A percentile compares a stretch with the other conserved stretches of the same genome.
Evolutionary conservation across 2,329 filamentous ascomycete genomes (phyloP).

Genomic region (Neopestalotiopsis sp.): DNA sequence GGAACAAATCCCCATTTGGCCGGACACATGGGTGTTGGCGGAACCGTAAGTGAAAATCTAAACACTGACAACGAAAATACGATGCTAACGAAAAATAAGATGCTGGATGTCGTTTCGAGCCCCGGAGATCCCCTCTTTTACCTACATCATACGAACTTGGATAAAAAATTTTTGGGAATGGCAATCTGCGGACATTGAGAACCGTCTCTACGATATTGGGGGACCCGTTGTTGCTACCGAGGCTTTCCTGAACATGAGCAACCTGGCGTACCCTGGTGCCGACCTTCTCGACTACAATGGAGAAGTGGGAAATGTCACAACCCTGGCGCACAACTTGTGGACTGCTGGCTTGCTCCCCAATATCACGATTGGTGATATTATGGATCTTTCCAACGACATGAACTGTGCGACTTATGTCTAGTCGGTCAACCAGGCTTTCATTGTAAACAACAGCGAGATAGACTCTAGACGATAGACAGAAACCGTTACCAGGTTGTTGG

Average conservation of each 20-base stretch:
- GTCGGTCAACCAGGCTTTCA: too few species aligned
- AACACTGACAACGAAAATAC: not conserved
- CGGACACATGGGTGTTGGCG: conserved; percentile 2
- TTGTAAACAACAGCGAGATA: too few species aligned
- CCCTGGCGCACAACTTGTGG: not conserved
- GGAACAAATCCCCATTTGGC: not conserved
- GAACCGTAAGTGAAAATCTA: not conserved
- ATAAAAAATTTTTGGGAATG: too few species aligned
- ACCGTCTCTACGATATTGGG: conserved; percentile 29
- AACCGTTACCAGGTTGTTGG: too few species aligned
- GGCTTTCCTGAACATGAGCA: conserved; percentile 1
- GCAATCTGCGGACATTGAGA: conserved; percentile 30
- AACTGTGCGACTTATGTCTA: conserved; percentile 26
- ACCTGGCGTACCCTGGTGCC: conserved; percentile 1
- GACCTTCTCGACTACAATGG: conserved; percentile 22
- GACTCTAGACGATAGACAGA: too few species aligned
- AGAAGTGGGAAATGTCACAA: conserved; percentile 12
- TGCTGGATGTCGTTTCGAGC: conserved; percentile 22
- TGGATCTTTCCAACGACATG: conserved; percentile 24
- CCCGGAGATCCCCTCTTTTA: conserved; percentile 46
- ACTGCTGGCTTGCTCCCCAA: conserved; percentile 34
- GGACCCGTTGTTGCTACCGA: conserved; percentile 24
- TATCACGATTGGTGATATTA: conserved; percentile 32
- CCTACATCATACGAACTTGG: too few species aligned
- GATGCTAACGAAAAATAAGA: not conserved